These are phyloP conservation scores for Aspergillus pseudoterreus DNA, from an alignment of 2,329 filamentous ascomycete species.

Conservation along the genomic window DNA sequence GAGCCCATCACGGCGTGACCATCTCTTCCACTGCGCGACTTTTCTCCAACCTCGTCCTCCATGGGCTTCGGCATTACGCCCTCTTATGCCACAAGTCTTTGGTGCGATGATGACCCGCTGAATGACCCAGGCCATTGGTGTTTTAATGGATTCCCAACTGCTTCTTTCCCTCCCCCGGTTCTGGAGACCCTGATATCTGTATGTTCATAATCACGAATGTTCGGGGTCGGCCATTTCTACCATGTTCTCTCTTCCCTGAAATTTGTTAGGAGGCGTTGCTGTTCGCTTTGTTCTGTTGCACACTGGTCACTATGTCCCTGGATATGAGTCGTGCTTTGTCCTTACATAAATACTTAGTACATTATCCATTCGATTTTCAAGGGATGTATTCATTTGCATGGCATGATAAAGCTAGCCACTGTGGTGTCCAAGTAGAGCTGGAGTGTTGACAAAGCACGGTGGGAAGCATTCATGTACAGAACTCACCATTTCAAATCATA, in stretches of 20 bases:
- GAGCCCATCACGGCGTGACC: conserved; percentile 22
- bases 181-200: conserved; percentile 3
- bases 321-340: conserved; percentile 1
- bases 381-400: neutral
- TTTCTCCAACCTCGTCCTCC: too few relatives aligned
- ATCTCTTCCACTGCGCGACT: too few relatives aligned
- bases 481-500: too few relatives aligned
- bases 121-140: neutral
- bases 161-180: neutral
- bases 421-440: too few relatives aligned
- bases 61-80: too few relatives aligned
- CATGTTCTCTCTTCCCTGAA: conserved; percentile 5
- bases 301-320: conserved; percentile 1
- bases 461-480: too few relatives aligned
- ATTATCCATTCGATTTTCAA: neutral
- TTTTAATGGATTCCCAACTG: neutral
- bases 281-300: conserved; percentile 8
- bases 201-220: conserved; percentile 6
- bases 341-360: conserved; percentile 1
- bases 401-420: too few relatives aligned
- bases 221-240: conserved; percentile 8
- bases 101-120: too few relatives aligned
- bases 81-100: too few relatives aligned
- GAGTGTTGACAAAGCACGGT: too few relatives aligned
- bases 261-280: conserved; percentile 17